Conservation (phyloP, 2,329 filamentous ascomycete species). For the Fusarium bulbicola region DNA sequence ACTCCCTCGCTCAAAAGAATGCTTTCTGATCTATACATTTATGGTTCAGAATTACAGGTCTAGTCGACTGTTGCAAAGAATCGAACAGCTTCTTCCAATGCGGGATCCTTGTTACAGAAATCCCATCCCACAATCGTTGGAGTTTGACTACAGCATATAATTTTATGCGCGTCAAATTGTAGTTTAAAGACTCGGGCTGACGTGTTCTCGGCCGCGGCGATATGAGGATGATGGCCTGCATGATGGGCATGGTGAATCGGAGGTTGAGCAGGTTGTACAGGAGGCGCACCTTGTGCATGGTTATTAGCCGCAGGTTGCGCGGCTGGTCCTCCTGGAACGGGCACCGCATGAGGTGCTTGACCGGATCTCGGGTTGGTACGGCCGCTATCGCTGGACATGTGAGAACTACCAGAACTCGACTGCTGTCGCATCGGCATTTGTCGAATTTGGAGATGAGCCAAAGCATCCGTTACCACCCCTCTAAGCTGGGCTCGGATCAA, state of each 20-base stretch:
- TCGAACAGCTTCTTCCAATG: slow-evolving; percentile 78
- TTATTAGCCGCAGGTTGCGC: slow-evolving; percentile 23
- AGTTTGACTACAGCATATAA: slow-evolving; percentile 94
- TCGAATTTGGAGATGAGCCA: slow-evolving; percentile 57
- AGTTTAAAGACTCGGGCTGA: slow-evolving; percentile 86
- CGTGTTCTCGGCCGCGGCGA: slow-evolving; percentile 56
- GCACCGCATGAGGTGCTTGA: background rate
- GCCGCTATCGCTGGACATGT: slow-evolving; percentile 2
- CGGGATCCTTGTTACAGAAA: slow-evolving; percentile 86
- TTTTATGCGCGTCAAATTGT: slow-evolving; percentile 92
- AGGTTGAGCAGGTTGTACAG: slow-evolving; percentile 21
- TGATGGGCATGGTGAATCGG: slow-evolving; percentile 5
- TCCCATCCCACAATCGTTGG: slow-evolving; percentile 96
- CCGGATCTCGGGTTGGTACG: slow-evolving; percentile 9
- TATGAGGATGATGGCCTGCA: slow-evolving; percentile 53
- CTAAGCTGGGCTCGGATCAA: slow-evolving; percentile 59
- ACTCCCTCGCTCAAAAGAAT: slow-evolving; percentile 38
- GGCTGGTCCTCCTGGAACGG: background rate
- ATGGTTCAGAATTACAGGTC: background rate
- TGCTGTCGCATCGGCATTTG: slow-evolving; percentile 47
- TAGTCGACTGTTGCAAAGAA: slow-evolving; percentile 75
- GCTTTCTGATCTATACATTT: slow-evolving; percentile 2
- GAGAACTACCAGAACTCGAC: slow-evolving; percentile 9
- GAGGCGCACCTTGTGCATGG: slow-evolving; percentile 36
- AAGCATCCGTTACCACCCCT: slow-evolving; percentile 57